phyloP scores from a whole-genome alignment of 2,329 filamentous ascomycete species.

The Hirsutella rhossiliensis region DNA sequence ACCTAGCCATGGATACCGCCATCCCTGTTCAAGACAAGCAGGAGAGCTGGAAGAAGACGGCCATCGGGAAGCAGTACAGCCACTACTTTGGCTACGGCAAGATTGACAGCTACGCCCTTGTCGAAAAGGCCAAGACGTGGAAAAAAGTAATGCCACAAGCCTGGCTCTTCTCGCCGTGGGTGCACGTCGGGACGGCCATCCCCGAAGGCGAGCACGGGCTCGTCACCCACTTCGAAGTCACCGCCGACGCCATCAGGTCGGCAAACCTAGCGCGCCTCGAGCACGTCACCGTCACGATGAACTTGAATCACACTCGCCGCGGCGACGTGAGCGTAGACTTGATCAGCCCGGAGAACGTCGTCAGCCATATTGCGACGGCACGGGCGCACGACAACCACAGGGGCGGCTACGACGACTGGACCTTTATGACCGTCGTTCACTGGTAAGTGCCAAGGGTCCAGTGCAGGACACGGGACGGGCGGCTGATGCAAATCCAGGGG shows the following conservation, averaged over 20 bases:
- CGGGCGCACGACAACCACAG: conserved; percentile 55
- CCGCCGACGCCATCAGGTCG: conserved; percentile 62
- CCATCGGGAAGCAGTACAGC: conserved; percentile 75
- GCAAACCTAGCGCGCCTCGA: conserved; percentile 82
- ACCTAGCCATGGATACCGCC: conserved; percentile 75
- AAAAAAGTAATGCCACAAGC: conserved; percentile 86
- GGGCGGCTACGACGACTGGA: conserved; percentile 84
- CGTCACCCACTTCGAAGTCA: conserved; percentile 71
- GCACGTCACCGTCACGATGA: conserved; percentile 97
- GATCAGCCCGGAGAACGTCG: conserved; percentile 67
- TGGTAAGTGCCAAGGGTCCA: conserved; percentile 48
- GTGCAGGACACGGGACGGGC: not conserved
- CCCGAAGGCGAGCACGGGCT: conserved; percentile 77
- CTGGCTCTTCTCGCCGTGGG: conserved; percentile 90
- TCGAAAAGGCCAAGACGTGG: conserved; percentile 79
- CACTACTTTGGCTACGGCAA: conserved; percentile 96
- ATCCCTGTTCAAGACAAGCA: conserved; percentile 59
- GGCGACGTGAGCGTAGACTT: conserved; percentile 91
- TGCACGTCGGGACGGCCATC: conserved; percentile 75
- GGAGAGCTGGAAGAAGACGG: conserved; percentile 71
- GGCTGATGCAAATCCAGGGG: conserved; percentile 46
- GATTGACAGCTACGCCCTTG: conserved; percentile 74
- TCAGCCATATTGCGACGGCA: conserved; percentile 71
- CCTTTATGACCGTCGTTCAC: conserved; percentile 96
- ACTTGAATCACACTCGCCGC: conserved; percentile 73